A percentile compares a stretch with the other conserved stretches of the same genome.
phyloP scores from a whole-genome alignment of 192 early-diverging fungal species.

The Funneliformis mosseae region DNA sequence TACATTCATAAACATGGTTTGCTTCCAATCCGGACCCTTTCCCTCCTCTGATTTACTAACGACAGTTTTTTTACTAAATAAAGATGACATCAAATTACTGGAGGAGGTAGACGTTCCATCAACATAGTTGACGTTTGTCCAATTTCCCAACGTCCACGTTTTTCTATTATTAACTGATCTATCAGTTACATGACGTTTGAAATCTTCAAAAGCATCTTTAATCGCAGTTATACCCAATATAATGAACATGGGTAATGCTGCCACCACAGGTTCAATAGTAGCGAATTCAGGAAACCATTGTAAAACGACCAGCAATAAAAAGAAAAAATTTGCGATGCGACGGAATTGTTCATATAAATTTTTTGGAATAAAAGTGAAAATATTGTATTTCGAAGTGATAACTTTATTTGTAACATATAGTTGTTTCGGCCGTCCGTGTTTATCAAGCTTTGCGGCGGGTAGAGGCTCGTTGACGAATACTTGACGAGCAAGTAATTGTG shows the following conservation, averaged over 20 bases:
- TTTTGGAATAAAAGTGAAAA: conserved; percentile 88
- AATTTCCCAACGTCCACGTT: conserved; percentile 51
- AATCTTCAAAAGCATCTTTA: conserved; percentile 93
- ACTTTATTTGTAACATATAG: conserved; percentile 77
- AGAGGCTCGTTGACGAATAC: conserved; percentile 71
- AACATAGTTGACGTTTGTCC: conserved; percentile 55
- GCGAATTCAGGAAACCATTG: conserved; percentile 65
- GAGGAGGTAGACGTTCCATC: background rate
- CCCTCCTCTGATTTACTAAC: background rate
- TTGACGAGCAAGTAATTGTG: conserved; percentile 38
- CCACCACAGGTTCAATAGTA: conserved; percentile 71
- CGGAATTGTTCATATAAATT: conserved; percentile 96
- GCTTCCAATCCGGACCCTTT: conserved; percentile 50
- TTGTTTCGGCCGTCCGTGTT: conserved; percentile 57
- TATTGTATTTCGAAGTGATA: conserved; percentile 85
- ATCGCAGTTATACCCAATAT: conserved; percentile 74
- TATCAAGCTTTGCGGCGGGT: conserved; percentile 55
- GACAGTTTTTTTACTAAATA: background rate
- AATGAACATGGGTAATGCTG: conserved; percentile 78
- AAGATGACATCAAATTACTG: conserved; percentile 30
- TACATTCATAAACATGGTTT: conserved; percentile 67
- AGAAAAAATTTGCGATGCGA: conserved; percentile 90
- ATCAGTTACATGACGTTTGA: conserved; percentile 79
- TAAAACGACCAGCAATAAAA: conserved; percentile 80
- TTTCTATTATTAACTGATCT: conserved; percentile 68